phyloP scores from a whole-genome alignment of 2,329 filamentous ascomycete genomes.

The Scedosporium boydii region DNA sequence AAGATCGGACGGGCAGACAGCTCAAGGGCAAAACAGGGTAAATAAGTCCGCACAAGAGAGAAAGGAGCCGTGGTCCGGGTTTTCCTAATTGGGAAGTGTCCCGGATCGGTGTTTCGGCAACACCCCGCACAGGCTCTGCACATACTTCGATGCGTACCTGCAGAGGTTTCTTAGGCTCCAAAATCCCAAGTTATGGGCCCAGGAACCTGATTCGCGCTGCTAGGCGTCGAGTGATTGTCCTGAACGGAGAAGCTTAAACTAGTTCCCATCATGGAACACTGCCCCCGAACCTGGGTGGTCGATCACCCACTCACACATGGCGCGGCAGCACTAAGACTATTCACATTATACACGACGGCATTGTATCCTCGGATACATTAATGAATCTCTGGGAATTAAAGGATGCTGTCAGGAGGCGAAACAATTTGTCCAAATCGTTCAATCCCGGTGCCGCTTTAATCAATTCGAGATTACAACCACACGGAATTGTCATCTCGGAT shows the following conservation, averaged over 20 bases:
- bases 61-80: background rate
- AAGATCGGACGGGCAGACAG: background rate
- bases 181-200: background rate
- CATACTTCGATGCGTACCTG: background rate
- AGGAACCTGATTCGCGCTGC: background rate
- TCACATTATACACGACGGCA: background rate
- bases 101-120: background rate
- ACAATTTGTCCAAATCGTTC: background rate
- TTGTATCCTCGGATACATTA: background rate
- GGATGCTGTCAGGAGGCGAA: background rate
- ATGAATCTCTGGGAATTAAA: background rate
- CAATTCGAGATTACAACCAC: background rate
- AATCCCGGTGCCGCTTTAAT: background rate
- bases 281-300: background rate
- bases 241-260: background rate
- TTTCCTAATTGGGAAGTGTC: background rate
- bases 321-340: background rate
- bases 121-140: background rate
- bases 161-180: background rate
- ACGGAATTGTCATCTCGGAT: background rate
- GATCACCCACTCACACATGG: background rate
- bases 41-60: background rate
- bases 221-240: background rate
- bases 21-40: background rate
- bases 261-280: background rate